Evolutionary conservation across 2,329 filamentous ascomycete genomes (phyloP).

Genomic region (Pseudocercospora musae): DNA sequence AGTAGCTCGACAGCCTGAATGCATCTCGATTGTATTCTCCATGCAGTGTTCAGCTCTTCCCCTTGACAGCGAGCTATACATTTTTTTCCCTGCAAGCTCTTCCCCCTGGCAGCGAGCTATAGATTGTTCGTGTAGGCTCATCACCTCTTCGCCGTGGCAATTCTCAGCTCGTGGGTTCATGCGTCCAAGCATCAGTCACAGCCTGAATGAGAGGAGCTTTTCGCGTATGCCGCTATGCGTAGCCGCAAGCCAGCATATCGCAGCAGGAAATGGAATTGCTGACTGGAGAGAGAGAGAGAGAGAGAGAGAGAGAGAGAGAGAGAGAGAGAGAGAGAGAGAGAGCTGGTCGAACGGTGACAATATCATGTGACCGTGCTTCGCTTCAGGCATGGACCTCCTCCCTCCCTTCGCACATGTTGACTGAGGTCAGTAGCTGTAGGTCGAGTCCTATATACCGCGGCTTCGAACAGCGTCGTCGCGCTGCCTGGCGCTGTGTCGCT

Average conservation of each 20-base stretch:
- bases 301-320: too few species aligned
- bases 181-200: too few species aligned
- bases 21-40: not conserved
- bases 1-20: not conserved
- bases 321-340: too few species aligned
- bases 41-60: not conserved
- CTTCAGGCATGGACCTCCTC: not conserved
- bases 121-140: not conserved
- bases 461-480: not conserved
- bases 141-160: not conserved
- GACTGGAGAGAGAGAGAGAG: not conserved
- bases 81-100: too few species aligned
- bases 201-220: too few species aligned
- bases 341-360: not conserved
- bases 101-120: too few species aligned
- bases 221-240: too few species aligned
- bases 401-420: not conserved
- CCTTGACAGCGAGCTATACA: not conserved
- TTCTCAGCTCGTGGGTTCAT: too few species aligned
- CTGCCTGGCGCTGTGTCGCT: not conserved
- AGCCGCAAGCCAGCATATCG: too few species aligned
- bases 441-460: not conserved
- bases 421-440: too few species aligned
- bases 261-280: too few species aligned
- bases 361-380: not conserved